phyloP scores from a whole-genome alignment of 352 stramenopile genomes.

The Globisporangium polare region DNA sequence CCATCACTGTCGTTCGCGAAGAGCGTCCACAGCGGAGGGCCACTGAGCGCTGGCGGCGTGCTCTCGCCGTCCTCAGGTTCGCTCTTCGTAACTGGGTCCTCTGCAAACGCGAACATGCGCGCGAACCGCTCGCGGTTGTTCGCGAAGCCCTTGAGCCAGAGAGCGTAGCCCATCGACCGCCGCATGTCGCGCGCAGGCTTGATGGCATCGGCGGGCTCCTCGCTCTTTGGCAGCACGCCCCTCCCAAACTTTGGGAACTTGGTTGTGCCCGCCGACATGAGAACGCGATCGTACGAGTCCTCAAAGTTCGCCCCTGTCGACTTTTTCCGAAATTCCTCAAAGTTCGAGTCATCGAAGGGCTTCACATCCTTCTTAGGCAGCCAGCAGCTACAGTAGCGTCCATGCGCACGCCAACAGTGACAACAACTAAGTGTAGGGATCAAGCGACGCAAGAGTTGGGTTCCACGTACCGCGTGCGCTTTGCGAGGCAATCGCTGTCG shows the following conservation, averaged over 20 bases:
- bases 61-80: background rate
- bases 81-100: background rate
- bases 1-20: background rate
- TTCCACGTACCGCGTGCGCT: slow-evolving; percentile 21
- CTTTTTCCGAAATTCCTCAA: slow-evolving; percentile 18
- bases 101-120: slow-evolving; percentile 17
- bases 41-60: background rate
- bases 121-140: slow-evolving; percentile 33
- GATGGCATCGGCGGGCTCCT: slow-evolving; percentile 13
- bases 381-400: slow-evolving; percentile 35
- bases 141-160: slow-evolving; percentile 34
- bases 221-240: slow-evolving; percentile 26
- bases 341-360: slow-evolving; percentile 31
- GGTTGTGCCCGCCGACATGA: slow-evolving; percentile 31
- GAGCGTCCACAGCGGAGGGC: background rate
- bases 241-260: slow-evolving; percentile 42
- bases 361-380: slow-evolving; percentile 27
- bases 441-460: background rate
- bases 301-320: slow-evolving; percentile 40
- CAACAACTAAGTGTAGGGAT: background rate
- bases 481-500: slow-evolving; percentile 29
- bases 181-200: slow-evolving; percentile 25
- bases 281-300: slow-evolving; percentile 20
- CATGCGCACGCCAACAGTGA: background rate
- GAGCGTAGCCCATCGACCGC: slow-evolving; percentile 23